phyloP scores from a whole-genome alignment of 192 early-diverging fungal species.

The Mycoemilia scoparia region DNA sequence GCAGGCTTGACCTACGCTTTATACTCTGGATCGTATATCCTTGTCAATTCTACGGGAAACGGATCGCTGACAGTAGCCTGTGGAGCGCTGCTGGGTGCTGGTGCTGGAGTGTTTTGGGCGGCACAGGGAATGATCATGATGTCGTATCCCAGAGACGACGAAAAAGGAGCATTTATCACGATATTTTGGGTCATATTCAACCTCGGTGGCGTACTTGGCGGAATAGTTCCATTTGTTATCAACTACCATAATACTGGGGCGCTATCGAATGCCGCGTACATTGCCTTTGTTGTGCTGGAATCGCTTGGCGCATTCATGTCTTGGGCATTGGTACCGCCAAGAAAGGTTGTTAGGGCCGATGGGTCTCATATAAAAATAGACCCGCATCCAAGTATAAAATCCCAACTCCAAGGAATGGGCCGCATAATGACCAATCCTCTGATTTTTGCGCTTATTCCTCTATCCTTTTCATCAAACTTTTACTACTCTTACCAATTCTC shows the following conservation, averaged over 20 bases:
- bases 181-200: slow-evolving; percentile 85
- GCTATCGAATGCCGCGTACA: slow-evolving; percentile 47
- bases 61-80: slow-evolving; percentile 47
- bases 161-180: slow-evolving; percentile 65
- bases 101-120: slow-evolving; percentile 65
- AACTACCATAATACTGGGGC: slow-evolving; percentile 37
- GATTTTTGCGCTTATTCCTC: slow-evolving; percentile 47
- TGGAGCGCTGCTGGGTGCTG: slow-evolving; percentile 64
- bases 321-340: slow-evolving; percentile 40
- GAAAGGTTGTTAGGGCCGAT: slow-evolving; percentile 46
- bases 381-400: slow-evolving; percentile 46
- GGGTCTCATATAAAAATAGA: slow-evolving; percentile 46
- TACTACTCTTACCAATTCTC: slow-evolving; percentile 77
- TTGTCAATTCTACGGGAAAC: slow-evolving; percentile 39
- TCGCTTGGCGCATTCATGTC: slow-evolving; percentile 40
- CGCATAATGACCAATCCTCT: slow-evolving; percentile 40
- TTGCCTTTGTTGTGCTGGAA: slow-evolving; percentile 66
- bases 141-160: slow-evolving; percentile 64
- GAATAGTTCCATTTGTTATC: slow-evolving; percentile 48
- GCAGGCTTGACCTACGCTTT: slow-evolving; percentile 53
- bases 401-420: slow-evolving; percentile 29
- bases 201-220: slow-evolving; percentile 63
- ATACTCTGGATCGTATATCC: slow-evolving; percentile 60
- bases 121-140: slow-evolving; percentile 72
- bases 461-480: slow-evolving; percentile 70